Conservation (phyloP, 2,329 filamentous ascomycete species). For the Fusarium begoniae region DNA sequence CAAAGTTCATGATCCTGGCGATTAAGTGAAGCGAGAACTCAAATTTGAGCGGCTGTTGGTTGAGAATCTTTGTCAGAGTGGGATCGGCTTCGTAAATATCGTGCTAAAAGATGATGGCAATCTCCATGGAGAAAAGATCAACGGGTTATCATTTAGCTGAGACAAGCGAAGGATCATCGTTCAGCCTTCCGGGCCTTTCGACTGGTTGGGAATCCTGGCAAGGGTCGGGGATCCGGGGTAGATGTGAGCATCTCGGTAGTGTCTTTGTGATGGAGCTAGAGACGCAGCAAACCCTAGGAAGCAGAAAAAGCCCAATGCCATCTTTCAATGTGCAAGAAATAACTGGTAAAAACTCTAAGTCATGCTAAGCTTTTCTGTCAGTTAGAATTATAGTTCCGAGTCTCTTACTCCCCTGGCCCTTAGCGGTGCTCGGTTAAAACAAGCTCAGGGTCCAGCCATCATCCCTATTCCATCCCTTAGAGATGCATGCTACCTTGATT, state of each 20-base stretch:
- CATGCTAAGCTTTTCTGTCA: neutral
- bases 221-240: slow-evolving; percentile 9
- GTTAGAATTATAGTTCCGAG: neutral
- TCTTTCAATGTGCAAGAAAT: neutral
- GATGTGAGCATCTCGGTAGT: neutral
- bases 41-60: neutral
- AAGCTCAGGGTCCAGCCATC: slow-evolving; percentile 1
- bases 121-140: slow-evolving; percentile 1
- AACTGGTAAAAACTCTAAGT: neutral
- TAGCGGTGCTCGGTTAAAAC: too few species aligned
- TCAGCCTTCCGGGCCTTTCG: neutral
- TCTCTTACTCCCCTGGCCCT: neutral
- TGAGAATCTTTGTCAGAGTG: neutral
- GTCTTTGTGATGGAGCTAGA: neutral
- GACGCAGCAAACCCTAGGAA: neutral
- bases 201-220: neutral
- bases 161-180: slow-evolving; percentile 9
- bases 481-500: slow-evolving; percentile 11
- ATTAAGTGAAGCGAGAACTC: neutral
- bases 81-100: neutral
- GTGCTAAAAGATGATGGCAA: neutral
- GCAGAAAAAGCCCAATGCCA: neutral
- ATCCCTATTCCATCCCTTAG: neutral
- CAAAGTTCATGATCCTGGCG: slow-evolving; percentile 17
- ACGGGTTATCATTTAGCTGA: slow-evolving; percentile 15